Evolutionary conservation across 2,329 filamentous ascomycete species (phyloP).

Genomic region (Coleophoma eucalyptorum): DNA sequence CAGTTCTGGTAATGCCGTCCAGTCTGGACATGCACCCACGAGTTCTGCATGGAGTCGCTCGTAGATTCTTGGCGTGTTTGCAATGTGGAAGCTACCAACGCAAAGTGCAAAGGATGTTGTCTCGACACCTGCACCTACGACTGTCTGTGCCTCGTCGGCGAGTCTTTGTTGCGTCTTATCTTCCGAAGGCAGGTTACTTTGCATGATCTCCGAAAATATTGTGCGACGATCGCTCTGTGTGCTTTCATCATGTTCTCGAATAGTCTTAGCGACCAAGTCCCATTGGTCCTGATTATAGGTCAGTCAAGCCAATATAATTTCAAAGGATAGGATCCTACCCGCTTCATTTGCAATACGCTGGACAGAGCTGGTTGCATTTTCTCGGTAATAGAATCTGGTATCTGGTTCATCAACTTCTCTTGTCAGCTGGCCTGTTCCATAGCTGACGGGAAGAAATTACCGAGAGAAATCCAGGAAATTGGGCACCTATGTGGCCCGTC

Average conservation of each 20-base stretch:
- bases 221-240: not conserved
- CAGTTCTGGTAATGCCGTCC: slow-evolving; percentile 3
- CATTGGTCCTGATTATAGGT: not conserved
- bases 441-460: not conserved
- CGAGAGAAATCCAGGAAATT: not conserved
- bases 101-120: slow-evolving; percentile 27
- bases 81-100: slow-evolving; percentile 28
- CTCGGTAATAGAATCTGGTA: not conserved
- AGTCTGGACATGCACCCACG: slow-evolving; percentile 3
- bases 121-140: slow-evolving; percentile 29
- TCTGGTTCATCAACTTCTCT: not conserved
- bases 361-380: not conserved
- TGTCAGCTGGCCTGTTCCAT: too few species aligned
- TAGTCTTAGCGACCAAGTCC: not conserved
- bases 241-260: not conserved
- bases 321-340: not conserved
- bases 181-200: slow-evolving; percentile 19
- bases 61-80: slow-evolving; percentile 22
- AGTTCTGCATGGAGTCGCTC: slow-evolving; percentile 29
- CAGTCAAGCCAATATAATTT: not conserved
- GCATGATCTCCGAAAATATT: slow-evolving; percentile 8
- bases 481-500: not conserved
- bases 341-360: not conserved
- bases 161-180: slow-evolving; percentile 28
- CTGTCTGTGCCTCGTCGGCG: slow-evolving; percentile 24